Base-by-base conservation (phyloP, 2,329 filamentous ascomycete genomes). In the Exophiala mesophila region DNA sequence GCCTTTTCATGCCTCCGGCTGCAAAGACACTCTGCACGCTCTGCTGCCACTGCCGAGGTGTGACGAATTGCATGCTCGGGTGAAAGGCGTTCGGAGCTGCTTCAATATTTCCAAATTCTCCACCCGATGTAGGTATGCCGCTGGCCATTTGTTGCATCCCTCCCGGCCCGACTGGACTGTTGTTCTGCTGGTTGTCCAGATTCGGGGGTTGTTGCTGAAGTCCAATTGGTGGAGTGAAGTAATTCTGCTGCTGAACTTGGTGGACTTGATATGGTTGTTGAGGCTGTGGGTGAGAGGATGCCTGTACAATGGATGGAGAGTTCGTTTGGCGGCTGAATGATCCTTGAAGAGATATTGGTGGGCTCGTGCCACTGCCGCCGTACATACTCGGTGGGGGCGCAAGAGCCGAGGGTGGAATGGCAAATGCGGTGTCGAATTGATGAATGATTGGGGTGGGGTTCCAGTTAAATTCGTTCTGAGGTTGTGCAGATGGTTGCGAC, bases 391-490 rank as follows among this genome's bases (percentile, higher is more conserved):
- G 41, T 2, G 52, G 43, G 6, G 55, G 49, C 10, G 48, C 52
- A 12, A 57, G 49, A 12, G 50, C 41, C 8, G 66, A 64, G 54
- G 69, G 66, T 46, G 78, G 80, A 64, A 82, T 85, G 72, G 88
- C 86, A 69, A 96, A 97, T 53, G 90, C 89, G 59, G 85, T 82
- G 65, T 94, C 89, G 89, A 90, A 97, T 72, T 95, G 88, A 64
- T 89, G 94, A 35, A 58, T 50, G 41, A 95, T 88, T 45, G 83
- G 78, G 21, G 85, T 78, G 17, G 88, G 89, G 57, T 95, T 94
- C 88, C 88, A 95, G 75, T 73, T 65, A 35, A 78, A 74, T 12
- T 48, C 39, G 12, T 39, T 9, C 7, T 17, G 15, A 4, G 32
- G 32, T n/a, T 34, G 41, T 31, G 48, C 40, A 59, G 59, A 53